phyloP scores from a whole-genome alignment of 2,329 filamentous ascomycete species.

The Orbilia quercus region DNA sequence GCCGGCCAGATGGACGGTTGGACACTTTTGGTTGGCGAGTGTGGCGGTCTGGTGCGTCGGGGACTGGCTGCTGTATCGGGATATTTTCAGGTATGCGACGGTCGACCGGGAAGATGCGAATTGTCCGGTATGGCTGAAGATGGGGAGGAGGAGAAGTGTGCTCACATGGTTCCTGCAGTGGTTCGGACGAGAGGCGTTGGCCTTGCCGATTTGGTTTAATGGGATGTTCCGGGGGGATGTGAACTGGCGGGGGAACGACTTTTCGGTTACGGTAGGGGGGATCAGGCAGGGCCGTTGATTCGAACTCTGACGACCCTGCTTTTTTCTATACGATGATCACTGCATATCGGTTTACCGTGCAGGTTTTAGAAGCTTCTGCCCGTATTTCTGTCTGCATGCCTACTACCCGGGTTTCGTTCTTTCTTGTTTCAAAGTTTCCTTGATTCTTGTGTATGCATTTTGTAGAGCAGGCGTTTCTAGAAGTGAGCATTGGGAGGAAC shows the following conservation, averaged over 20 bases:
- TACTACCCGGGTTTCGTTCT: not conserved
- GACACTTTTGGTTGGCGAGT: constrained; percentile 73
- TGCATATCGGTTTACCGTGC: no score
- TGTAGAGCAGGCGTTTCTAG: constrained; percentile 27
- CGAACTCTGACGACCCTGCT: no score
- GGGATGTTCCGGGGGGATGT: constrained; percentile 91
- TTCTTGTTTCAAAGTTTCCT: not conserved
- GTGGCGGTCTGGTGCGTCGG: constrained; percentile 77
- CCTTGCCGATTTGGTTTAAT: constrained; percentile 88
- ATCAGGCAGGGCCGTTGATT: constrained; percentile 38
- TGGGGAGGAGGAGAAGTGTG: constrained; percentile 65
- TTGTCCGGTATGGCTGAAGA: constrained; percentile 78
- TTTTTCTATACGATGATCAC: no score
- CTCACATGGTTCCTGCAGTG: constrained; percentile 81
- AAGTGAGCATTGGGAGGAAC: constrained; percentile 12
- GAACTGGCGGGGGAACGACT: constrained; percentile 76
- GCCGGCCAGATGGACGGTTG: constrained; percentile 76
- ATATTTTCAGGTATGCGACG: constrained; percentile 78
- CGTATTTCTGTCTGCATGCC: no score
- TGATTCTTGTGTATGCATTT: constrained; percentile 5
- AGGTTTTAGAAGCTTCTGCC: constrained; percentile 1
- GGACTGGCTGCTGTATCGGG: constrained; percentile 79
- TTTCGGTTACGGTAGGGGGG: constrained; percentile 49
- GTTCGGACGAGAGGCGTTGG: constrained; percentile 83
- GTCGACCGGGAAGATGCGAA: constrained; percentile 74